Conservation (phyloP, 495 filamentous ascomycete genomes). For the Astrocystis sublimbata region DNA sequence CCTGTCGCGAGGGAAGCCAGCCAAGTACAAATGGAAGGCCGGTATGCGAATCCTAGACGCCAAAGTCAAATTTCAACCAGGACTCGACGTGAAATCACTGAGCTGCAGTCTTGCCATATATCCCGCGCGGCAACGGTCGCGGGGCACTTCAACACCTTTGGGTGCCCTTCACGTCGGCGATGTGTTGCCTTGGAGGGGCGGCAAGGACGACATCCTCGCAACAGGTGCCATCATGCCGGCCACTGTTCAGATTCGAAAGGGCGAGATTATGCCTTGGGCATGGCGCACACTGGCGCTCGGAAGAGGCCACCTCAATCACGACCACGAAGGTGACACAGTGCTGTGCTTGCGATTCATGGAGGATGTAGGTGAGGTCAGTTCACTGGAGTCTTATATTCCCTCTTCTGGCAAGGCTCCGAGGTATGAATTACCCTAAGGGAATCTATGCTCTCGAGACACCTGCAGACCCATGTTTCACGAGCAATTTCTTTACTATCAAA, state of each 20-base stretch:
- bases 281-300: conserved; percentile 40
- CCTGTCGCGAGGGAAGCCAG: background rate
- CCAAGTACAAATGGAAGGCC: conserved; percentile 33
- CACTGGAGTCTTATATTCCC: too few relatives aligned
- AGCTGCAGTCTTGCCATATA: conserved; percentile 40
- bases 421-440: too few relatives aligned
- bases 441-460: too few relatives aligned
- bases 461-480: too few relatives aligned
- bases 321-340: conserved; percentile 6
- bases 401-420: too few relatives aligned
- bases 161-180: conserved; percentile 34
- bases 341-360: conserved; percentile 62
- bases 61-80: conserved; percentile 32
- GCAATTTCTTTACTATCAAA: too few relatives aligned
- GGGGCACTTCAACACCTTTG: conserved; percentile 12
- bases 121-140: conserved; percentile 26
- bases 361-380: conserved; percentile 89
- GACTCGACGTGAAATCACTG: conserved; percentile 17
- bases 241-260: conserved; percentile 35
- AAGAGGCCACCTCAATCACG: conserved; percentile 20
- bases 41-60: conserved; percentile 47
- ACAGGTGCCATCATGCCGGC: conserved; percentile 41
- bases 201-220: conserved; percentile 9
- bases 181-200: conserved; percentile 26
- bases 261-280: conserved; percentile 30